Base-by-base conservation (phyloP, 768 basidiomycete genomes). In the Lactifluus volemus region DNA sequence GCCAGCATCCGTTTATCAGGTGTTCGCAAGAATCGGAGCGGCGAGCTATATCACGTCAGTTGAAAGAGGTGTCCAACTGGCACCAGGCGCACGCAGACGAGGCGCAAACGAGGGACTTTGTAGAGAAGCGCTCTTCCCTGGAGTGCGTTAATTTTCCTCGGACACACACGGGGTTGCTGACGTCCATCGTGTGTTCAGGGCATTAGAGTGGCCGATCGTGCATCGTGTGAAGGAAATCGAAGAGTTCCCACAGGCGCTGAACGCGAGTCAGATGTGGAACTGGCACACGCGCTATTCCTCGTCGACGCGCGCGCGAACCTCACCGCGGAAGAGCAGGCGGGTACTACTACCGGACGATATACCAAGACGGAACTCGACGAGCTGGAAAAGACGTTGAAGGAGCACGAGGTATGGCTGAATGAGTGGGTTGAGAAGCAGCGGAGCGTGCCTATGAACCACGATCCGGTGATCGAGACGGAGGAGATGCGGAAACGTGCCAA, bases 261-360 rank as follows among this genome's bases (percentile, higher is more conserved):
- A 92, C 69, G 86, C 81, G 74, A 85, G 83, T 60, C 89, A 90
- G 70, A 87, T 84, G 82, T 88, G 84, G 88, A 92, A 84, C 74
- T 99, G 83, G 89, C 86, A 80, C 73, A 89, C 84, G 60, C 85
- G 79, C 15, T 89, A n/a, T 99, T 98, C 86, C 79, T 97, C 32
- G 74, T 78, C 0, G 88, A 92, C 55, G 94, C 95, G 25, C 78
- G 78, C 6, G 70, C 78, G 59, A 95, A 96, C 72, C 74, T 88
- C 48, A 90, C 90, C 2, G 73, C 74, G 3, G 89, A 89, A 65
- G 73, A 78, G 14, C 77, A 78, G 10, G 79, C 77, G 0, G 85
- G 79, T 5, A 73, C 84, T 7, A 73, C 84, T 7, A 84, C 83
- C 0, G 84, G 87, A 0, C 90, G 89, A 70, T 97, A 88, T 84